phyloP scores from a whole-genome alignment of 495 filamentous ascomycete species.

The Penicillium maclennaniae region DNA sequence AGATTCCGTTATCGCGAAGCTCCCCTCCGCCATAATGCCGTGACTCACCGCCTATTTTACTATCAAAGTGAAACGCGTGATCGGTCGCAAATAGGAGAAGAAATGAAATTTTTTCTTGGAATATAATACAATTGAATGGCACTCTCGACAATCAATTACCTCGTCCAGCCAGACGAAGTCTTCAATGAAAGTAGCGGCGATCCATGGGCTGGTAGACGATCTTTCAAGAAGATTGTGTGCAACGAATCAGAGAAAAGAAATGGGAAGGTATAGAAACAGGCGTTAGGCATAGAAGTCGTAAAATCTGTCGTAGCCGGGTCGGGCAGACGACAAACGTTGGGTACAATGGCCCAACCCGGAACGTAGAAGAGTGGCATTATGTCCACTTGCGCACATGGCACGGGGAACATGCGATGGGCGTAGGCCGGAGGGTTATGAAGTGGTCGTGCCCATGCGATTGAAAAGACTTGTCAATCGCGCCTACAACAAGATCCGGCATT shows the following conservation, averaged over 20 bases:
- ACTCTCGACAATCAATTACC: not conserved
- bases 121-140: not conserved
- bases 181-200: too few relatives aligned
- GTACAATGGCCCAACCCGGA: not conserved
- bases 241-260: not conserved
- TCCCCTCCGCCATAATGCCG: constrained; percentile 35
- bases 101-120: not conserved
- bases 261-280: constrained; percentile 15
- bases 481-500: constrained; percentile 2
- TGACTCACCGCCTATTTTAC: constrained; percentile 21
- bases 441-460: constrained; percentile 26
- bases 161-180: not conserved
- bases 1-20: constrained; percentile 24
- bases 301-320: constrained; percentile 2
- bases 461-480: constrained; percentile 26
- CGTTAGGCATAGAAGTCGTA: constrained; percentile 30
- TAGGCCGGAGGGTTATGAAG: constrained; percentile 10
- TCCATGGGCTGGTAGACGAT: not conserved
- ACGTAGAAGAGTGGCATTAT: not conserved
- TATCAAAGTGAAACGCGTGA: not conserved
- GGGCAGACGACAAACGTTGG: not conserved
- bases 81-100: not conserved
- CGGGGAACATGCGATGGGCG: not conserved
- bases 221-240: not conserved
- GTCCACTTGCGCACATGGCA: not conserved